Evolutionary conservation across 176 grass and related monocot species (phyloP), one percentile per base, ranked within the genome.

Genomic region (Miscanthus lutarioriparius): DNA sequence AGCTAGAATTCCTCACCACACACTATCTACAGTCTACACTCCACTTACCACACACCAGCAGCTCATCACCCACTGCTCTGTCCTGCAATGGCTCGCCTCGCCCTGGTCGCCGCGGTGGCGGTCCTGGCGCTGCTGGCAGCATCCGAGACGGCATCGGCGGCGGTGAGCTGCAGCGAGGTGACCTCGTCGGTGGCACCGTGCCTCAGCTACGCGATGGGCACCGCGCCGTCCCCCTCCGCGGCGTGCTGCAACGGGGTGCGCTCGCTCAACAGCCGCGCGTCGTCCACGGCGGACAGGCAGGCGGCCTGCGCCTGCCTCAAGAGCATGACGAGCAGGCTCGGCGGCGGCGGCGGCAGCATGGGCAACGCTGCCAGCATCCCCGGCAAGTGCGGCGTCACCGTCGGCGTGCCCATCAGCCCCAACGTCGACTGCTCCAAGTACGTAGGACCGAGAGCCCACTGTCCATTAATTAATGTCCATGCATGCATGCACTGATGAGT

Each of bases 231-330:
- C 0, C 78, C 90, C 0, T 71, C 85, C 10, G 22, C 12, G 11
- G 9, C 62, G 39, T 95, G 93, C 76, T 92, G 91, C 80, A 75
- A 1, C 77, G 80, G 85, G 0, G 85, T 93, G 16, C 85, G 36
- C 85, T 28, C 5, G 11, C 64, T 93, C 1, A 87, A 41, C 78
- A 14, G 20, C 81, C 25, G 81, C 51, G 91, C 91, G 2, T 15
- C 74, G 0, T 54, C 91, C 1, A 6, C 8, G 4, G 90, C 76
- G 4, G 83, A 89, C 87, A 85, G 85, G 1, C 53, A 69, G 54
- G 64, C 79, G 13, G 4, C 77, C 4, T 75, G 68, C 78, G 7
- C 35, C 53, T 79, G 69, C 64, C 78, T 74, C 8, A 83, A 83
- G 86, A 83, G 10, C 20, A 65, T 75, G 43, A 78, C 72, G 4